A percentile compares a stretch with the other conserved stretches of the same genome.
Conservation (phyloP, 2,329 filamentous ascomycete genomes). For the Hawksworthiomyces lignivorus region DNA sequence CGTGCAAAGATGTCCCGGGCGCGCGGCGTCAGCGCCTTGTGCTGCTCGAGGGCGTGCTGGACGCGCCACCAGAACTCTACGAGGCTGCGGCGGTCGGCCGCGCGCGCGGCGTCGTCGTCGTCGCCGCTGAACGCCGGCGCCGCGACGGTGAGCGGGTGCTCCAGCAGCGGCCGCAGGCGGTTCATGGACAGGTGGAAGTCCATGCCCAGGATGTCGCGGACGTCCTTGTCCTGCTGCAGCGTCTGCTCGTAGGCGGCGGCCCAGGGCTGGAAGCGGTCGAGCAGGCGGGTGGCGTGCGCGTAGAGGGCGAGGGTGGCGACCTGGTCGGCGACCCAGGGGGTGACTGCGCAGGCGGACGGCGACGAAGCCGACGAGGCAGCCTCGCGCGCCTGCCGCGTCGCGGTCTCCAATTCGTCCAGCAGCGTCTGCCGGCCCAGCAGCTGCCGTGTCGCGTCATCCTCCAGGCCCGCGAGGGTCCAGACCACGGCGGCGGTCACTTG, state of each 20-base stretch:
- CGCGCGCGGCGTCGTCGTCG: neutral
- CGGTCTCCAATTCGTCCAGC: conserved; percentile 13
- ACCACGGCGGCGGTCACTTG: conserved; percentile 1
- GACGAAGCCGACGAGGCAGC: neutral
- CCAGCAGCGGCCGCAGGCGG: conserved; percentile 8
- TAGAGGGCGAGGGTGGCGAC: conserved; percentile 9
- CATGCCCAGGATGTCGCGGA: conserved; percentile 9
- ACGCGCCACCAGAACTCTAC: conserved; percentile 10
- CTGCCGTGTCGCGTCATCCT: conserved; percentile 11
- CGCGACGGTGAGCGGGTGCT: conserved; percentile 5
- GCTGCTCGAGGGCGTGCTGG: conserved; percentile 6
- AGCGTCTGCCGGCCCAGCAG: conserved; percentile 11
- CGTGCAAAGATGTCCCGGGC: conserved; percentile 5
- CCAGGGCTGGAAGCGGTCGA: conserved; percentile 13
- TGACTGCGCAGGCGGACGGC: neutral
- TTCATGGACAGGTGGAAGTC: conserved; percentile 11
- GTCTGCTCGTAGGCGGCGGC: conserved; percentile 8
- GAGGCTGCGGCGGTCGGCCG: too few species aligned
- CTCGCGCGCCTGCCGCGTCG: neutral
- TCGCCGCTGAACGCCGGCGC: conserved; percentile 5
- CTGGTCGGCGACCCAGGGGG: conserved; percentile 8
- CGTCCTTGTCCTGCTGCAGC: conserved; percentile 12
- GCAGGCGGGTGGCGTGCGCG: conserved; percentile 5
- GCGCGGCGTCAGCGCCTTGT: conserved; percentile 9
- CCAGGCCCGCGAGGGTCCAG: conserved; percentile 9